These are phyloP conservation scores for Aspergillus cristatus DNA, from an alignment of 495 filamentous ascomycete species.

Conservation along the genomic window DNA sequence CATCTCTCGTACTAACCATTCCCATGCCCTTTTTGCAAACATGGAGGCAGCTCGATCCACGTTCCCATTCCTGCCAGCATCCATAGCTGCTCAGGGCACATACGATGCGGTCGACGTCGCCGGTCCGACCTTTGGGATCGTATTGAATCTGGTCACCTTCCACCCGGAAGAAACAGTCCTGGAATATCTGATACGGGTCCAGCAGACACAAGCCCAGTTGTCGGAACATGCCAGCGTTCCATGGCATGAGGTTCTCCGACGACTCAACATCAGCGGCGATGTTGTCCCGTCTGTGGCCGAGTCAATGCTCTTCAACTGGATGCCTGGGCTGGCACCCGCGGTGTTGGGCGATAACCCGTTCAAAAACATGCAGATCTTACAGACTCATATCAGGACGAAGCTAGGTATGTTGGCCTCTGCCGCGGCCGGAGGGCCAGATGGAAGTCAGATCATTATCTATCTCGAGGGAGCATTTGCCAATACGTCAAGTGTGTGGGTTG, in stretches of 20 bases:
- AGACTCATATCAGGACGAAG: not conserved
- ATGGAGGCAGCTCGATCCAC: conserved; percentile 1
- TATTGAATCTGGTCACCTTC: conserved; percentile 2
- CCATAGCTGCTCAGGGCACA: not conserved
- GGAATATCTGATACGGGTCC: not conserved
- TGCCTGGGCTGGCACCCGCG: not conserved
- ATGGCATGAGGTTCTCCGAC: not conserved
- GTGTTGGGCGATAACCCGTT: not conserved
- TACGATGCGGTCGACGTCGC: not conserved
- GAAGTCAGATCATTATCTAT: not conserved
- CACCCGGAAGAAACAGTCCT: conserved; percentile 3
- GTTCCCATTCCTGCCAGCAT: conserved; percentile 1
- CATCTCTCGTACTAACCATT: conserved; percentile 3
- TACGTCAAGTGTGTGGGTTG: not conserved
- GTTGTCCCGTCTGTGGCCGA: not conserved
- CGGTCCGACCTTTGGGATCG: conserved; percentile 1
- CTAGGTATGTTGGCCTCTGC: not conserved
- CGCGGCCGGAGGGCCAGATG: not conserved
- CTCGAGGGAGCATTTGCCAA: not conserved
- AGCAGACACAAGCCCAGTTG: not conserved
- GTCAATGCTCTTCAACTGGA: not conserved
- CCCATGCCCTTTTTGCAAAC: conserved; percentile 3
- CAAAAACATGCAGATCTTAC: not conserved
- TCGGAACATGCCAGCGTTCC: not conserved
- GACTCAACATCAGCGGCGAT: not conserved